phyloP scores from a whole-genome alignment of 1,284 basidiomycete species.

The Vanrija pseudolonga region DNA sequence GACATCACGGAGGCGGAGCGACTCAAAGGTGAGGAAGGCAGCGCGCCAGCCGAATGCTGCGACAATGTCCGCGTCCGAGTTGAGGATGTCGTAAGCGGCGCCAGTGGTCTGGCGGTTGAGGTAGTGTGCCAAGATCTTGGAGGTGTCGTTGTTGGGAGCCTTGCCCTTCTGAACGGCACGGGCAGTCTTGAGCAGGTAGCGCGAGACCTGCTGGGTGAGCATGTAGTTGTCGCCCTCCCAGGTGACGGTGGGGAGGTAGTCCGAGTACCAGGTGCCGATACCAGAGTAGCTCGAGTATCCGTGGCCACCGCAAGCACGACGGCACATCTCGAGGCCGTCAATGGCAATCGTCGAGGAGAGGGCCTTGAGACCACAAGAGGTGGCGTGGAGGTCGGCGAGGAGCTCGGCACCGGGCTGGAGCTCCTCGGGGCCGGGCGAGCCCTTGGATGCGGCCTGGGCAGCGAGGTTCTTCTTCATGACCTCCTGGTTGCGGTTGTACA shows the following conservation, averaged over 20 bases:
- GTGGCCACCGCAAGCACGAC: conserved; percentile 57
- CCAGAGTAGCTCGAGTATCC: conserved; percentile 58
- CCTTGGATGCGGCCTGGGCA: neutral
- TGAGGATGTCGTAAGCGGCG: conserved; percentile 36
- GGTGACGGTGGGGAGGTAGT: conserved; percentile 55
- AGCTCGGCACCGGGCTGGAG: conserved; percentile 18
- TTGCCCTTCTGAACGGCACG: conserved; percentile 55
- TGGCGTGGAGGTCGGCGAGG: conserved; percentile 18
- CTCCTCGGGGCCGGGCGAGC: conserved; percentile 18
- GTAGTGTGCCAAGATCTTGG: conserved; percentile 44
- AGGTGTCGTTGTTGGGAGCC: conserved; percentile 55
- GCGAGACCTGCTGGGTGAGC: conserved; percentile 54
- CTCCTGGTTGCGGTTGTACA: conserved; percentile 37
- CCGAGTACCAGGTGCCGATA: conserved; percentile 55
- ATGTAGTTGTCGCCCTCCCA: conserved; percentile 60
- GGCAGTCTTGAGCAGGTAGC: conserved; percentile 53
- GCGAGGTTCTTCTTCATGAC: conserved; percentile 18
- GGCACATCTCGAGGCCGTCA: conserved; percentile 54
- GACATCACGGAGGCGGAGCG: conserved; percentile 45
- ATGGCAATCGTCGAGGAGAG: conserved; percentile 51
- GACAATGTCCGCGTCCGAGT: conserved; percentile 55
- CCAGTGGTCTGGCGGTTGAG: conserved; percentile 49
- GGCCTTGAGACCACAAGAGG: conserved; percentile 16
- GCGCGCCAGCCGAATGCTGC: conserved; percentile 52
- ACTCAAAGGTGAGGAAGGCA: conserved; percentile 41